These are phyloP conservation scores for Blastomyces parvus DNA, from an alignment of 2,329 filamentous ascomycete genomes.

Conservation along the genomic window DNA sequence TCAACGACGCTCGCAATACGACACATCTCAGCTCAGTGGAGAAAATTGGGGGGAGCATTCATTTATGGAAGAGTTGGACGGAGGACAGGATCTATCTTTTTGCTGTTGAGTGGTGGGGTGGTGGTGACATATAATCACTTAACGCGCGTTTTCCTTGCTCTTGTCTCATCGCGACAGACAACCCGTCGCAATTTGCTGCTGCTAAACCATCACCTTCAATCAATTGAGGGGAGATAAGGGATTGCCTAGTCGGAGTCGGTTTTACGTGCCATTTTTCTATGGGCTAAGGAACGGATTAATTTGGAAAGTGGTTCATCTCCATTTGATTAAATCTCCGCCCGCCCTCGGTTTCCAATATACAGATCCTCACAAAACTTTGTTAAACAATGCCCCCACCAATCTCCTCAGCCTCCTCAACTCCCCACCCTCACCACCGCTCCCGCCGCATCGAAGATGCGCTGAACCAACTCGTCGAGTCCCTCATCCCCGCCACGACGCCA, in stretches of 20 bases:
- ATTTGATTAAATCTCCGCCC: neutral
- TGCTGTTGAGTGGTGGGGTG: neutral
- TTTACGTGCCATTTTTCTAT: neutral
- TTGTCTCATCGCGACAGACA: neutral
- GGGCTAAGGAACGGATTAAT: neutral
- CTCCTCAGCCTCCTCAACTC: conserved; percentile 17
- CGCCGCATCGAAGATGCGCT: conserved; percentile 38
- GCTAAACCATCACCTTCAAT: neutral
- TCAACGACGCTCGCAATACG: neutral
- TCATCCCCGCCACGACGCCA: conserved; percentile 30
- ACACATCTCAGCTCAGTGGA: neutral
- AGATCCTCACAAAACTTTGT: neutral
- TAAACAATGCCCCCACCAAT: conserved; percentile 21
- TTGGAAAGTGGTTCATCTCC: too few relatives aligned
- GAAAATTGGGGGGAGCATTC: neutral
- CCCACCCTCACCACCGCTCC: conserved; percentile 21
- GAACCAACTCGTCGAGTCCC: conserved; percentile 35
- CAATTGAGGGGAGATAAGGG: neutral
- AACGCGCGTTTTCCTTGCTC: neutral
- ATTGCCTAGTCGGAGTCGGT: neutral
- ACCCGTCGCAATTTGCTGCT: too few relatives aligned
- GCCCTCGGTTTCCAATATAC: neutral
- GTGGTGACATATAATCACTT: neutral
- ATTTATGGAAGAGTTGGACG: neutral
- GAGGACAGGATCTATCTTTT: neutral